Evolutionary conservation across 768 basidiomycete genomes (phyloP).

Genomic region (Psilocybe cubensis): DNA sequence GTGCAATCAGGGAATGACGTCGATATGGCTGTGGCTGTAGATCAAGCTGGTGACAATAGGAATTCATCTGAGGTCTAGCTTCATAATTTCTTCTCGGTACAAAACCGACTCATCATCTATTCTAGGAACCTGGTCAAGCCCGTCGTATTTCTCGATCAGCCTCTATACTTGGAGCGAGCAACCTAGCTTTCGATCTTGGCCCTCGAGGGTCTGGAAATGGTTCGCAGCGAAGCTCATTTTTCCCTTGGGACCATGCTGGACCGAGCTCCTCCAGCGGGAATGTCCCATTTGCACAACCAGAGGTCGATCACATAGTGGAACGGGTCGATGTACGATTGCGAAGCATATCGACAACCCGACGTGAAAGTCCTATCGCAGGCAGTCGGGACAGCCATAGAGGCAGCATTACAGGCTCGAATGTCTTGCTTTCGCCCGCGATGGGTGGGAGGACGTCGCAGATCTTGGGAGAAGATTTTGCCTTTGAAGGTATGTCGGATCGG

Average conservation of each 20-base stretch:
- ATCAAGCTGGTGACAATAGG: conserved; percentile 14
- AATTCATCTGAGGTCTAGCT: conserved; percentile 62
- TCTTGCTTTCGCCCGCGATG: conserved; percentile 59
- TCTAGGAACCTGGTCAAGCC: conserved; percentile 87
- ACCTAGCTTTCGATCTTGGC: conserved; percentile 50
- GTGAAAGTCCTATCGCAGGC: conserved; percentile 57
- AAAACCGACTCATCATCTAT: background rate
- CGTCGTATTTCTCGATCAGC: conserved; percentile 67
- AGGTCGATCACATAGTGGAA: conserved; percentile 52
- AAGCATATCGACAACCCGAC: conserved; percentile 56
- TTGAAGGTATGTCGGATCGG: conserved; percentile 53
- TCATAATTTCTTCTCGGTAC: background rate
- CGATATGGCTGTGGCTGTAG: conserved; percentile 17
- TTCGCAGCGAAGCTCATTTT: conserved; percentile 72
- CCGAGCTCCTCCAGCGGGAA: conserved; percentile 60
- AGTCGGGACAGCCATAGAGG: conserved; percentile 47
- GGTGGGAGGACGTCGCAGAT: conserved; percentile 43
- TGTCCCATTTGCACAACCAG: conserved; percentile 32
- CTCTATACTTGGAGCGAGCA: conserved; percentile 48
- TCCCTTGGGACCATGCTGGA: conserved; percentile 86
- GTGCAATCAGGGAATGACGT: conserved; percentile 14
- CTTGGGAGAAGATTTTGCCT: conserved; percentile 64
- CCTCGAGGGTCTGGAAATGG: conserved; percentile 41
- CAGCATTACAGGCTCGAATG: conserved; percentile 37
- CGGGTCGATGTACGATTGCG: conserved; percentile 56